phyloP scores from a whole-genome alignment of 148 eudicot genomes.

The Rhododendron vialii region DNA sequence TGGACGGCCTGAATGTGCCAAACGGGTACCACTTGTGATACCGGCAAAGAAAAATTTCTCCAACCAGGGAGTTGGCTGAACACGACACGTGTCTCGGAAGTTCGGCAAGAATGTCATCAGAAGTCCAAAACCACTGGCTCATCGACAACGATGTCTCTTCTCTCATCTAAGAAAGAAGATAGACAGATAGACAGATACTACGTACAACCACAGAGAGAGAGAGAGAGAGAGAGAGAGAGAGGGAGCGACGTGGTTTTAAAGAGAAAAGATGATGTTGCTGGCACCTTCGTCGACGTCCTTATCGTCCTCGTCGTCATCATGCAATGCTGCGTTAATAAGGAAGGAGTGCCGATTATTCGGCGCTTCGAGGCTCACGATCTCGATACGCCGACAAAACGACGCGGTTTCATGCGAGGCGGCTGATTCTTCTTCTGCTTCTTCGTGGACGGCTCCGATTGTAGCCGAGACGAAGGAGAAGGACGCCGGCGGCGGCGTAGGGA shows the following conservation, averaged over 20 bases:
- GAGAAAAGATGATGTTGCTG: constrained; percentile 8
- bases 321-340: constrained; percentile 32
- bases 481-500: too few species aligned
- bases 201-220: neutral
- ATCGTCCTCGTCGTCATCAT: neutral
- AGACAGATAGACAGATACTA: neutral
- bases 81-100: too few species aligned
- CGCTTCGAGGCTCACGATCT: constrained; percentile 10
- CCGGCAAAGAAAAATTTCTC: too few species aligned
- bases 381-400: constrained; percentile 2
- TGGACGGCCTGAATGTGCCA: too few species aligned
- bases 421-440: neutral
- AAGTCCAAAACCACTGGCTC: too few species aligned
- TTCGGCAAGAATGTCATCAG: too few species aligned
- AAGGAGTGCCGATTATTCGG: constrained; percentile 24
- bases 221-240: neutral
- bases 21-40: too few species aligned
- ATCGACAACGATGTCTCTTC: neutral
- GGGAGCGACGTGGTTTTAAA: neutral
- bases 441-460: constrained; percentile 15
- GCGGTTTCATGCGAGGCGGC: constrained; percentile 7
- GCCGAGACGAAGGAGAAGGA: neutral
- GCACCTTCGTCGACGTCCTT: neutral
- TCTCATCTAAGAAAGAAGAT: neutral
- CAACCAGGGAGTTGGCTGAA: too few species aligned